These are phyloP conservation scores for Herpetospermum pedunculosum DNA, from an alignment of 306 rosid species.

Conservation along the genomic window DNA sequence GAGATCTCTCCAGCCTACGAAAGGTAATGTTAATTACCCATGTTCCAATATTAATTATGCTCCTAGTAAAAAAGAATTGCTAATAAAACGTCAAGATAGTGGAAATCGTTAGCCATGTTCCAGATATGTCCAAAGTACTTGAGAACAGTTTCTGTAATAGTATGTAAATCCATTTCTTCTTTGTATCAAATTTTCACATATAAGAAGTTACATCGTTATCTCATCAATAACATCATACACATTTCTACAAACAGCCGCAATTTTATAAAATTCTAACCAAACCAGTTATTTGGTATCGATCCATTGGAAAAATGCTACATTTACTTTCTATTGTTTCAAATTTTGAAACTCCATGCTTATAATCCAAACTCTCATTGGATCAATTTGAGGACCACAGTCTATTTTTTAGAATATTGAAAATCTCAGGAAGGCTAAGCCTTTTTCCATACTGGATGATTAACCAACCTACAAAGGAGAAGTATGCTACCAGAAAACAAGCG, in stretches of 20 bases:
- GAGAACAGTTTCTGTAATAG: not conserved
- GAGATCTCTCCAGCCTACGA: too few relatives aligned
- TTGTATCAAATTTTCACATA: conserved; percentile 2
- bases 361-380: not conserved
- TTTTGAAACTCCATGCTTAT: not conserved
- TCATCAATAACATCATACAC: not conserved
- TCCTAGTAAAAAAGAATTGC: too few relatives aligned
- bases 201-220: not conserved
- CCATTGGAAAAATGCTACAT: not conserved
- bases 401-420: conserved; percentile 24
- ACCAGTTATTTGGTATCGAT: not conserved
- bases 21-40: too few relatives aligned
- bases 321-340: not conserved
- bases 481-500: conserved; percentile 45
- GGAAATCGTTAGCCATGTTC: not conserved
- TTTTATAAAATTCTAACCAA: not conserved
- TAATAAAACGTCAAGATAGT: too few relatives aligned
- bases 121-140: not conserved
- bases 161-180: not conserved
- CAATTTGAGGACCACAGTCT: conserved; percentile 18
- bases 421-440: conserved; percentile 48
- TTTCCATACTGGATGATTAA: conserved; percentile 44
- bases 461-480: conserved; percentile 56
- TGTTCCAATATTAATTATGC: too few relatives aligned
- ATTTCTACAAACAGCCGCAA: conserved; percentile 9